Percentiles rank a stretch among this genome's conserved stretches.
These are phyloP conservation scores for Smithsoniella earleae DNA, from an alignment of 163 green algal species.

Conservation along the genomic window DNA sequence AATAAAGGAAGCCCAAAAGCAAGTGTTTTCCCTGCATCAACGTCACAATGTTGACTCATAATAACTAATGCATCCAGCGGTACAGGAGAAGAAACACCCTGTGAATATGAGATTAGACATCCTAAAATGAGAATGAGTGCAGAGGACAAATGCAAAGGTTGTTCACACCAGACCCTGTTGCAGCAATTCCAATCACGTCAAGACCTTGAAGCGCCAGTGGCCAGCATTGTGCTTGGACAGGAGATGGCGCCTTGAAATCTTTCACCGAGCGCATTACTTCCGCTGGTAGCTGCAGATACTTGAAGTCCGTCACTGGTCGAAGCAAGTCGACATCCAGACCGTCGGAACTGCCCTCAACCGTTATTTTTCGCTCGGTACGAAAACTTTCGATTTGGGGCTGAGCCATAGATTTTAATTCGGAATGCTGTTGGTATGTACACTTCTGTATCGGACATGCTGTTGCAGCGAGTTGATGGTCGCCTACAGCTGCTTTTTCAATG, in stretches of 20 bases:
- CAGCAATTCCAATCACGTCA: conserved; percentile 66
- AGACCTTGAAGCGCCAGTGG: conserved; percentile 73
- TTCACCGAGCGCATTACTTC: conserved; percentile 58
- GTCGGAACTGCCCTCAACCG: conserved; percentile 45
- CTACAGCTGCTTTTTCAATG: neutral
- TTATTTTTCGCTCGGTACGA: neutral
- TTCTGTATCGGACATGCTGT: neutral
- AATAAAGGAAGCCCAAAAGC: conserved; percentile 89
- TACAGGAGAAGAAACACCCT: too few species aligned
- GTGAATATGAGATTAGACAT: neutral
- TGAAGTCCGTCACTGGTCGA: conserved; percentile 58
- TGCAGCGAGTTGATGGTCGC: neutral
- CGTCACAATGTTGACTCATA: neutral
- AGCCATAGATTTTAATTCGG: neutral
- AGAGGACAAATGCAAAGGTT: neutral
- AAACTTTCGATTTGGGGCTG: neutral
- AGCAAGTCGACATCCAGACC: conserved; percentile 37
- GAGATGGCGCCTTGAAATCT: conserved; percentile 70
- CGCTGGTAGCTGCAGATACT: conserved; percentile 53
- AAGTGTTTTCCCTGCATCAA: conserved; percentile 69
- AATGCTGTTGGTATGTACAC: neutral
- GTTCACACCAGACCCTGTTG: conserved; percentile 56
- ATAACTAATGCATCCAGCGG: too few species aligned
- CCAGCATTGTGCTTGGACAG: conserved; percentile 86
- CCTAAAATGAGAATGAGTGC: too few species aligned